Evolutionary conservation across 129 eudicot species (phyloP), one percentile per base, ranked within the genome.

Genomic region (Artemisia annua): DNA sequence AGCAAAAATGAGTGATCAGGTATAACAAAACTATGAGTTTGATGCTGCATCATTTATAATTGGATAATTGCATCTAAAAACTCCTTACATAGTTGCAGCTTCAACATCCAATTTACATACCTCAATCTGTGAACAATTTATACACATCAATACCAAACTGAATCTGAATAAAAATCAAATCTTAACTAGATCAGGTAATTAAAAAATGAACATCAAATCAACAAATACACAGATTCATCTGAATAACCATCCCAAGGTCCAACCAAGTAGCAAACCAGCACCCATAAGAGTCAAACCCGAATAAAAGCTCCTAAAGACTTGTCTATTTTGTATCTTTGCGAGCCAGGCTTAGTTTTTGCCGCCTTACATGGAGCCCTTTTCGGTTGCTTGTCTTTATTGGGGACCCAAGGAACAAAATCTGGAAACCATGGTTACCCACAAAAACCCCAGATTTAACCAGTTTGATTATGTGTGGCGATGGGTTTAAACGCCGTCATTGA

Each of bases 201-300:
- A n/a, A n/a, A n/a, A n/a, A n/a, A n/a, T n/a, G n/a, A n/a, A n/a
- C n/a, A n/a, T n/a, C n/a, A n/a, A n/a, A n/a, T n/a, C n/a, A n/a
- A n/a, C n/a, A n/a, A n/a, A n/a, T n/a, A n/a, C n/a, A n/a, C n/a
- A n/a, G n/a, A n/a, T n/a, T n/a, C n/a, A n/a, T 56, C 67, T 80
- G 44, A 86, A 84, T 49, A 88, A 55, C 91, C 91, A 85, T 43
- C 91, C 91, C 67, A 86, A 51, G n/a, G n/a, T n/a, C n/a, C 88
- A 88, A 70, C 95, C 95, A 73, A 86, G 87, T 17, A 88, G 75
- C 65, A 88, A 73, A 66, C 91, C 89, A 49, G n/a, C 96, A 79
- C 91, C 83, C 20, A 75, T 87, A 76, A 83, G 91, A 55, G 84
- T 58, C 76, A 86, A 70, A 54, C 91, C 84, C 44, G 86, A 16